Evolutionary conservation across 2,329 filamentous ascomycete species (phyloP), one percentile per base, ranked within the genome.

Genomic region (Cercospora zeina): DNA sequence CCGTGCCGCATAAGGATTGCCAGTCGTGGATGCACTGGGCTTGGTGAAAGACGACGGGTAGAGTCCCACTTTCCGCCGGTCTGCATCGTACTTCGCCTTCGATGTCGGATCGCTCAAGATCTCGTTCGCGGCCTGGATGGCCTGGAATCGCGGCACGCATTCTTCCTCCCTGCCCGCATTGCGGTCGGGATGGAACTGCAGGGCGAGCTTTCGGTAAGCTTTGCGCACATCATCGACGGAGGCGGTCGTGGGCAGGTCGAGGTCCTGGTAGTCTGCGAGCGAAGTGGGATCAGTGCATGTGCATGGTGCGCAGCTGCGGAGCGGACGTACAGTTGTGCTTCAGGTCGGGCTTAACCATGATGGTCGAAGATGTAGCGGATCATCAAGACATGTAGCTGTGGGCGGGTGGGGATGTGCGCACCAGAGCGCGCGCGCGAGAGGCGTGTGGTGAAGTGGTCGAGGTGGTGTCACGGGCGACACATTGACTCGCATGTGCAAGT

Each of bases 101-200:
- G 81, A 78, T n/a, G 78, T 76, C 1, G 83, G 77, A 69, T 89
- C 86, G 66, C 79, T 82, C 50, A 90, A 79, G 58, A 96, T 82
- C 74, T 96, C 92, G 72, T 96, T 88, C 21, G 92, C 92, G 4
- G 89, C 86, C 76, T 96, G 90, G 54, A 96, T 96, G 54, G 88
- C 85, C 75, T 96, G 90, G 72, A 96, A 96, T 72, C 90, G 89
- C 33, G 88, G 82, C 67, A 90, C 90, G 72, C 89, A 89, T 72
- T 93, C 90, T 61, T 85, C 78, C 77, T 96, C 91, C 71, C 85
- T 86, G 56, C 92, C 92, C 10, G 89, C 90, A 72, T 96, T 96
- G 63, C 92, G 88, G 74, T 96, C 92, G 7, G 92, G 92, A 72
- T 96, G 92, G 71, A 89, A 96, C 75, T 90, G 89, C 51, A 96